Base-by-base conservation (phyloP, 129 eudicot species). In the Chrysanthemum seticuspe region DNA sequence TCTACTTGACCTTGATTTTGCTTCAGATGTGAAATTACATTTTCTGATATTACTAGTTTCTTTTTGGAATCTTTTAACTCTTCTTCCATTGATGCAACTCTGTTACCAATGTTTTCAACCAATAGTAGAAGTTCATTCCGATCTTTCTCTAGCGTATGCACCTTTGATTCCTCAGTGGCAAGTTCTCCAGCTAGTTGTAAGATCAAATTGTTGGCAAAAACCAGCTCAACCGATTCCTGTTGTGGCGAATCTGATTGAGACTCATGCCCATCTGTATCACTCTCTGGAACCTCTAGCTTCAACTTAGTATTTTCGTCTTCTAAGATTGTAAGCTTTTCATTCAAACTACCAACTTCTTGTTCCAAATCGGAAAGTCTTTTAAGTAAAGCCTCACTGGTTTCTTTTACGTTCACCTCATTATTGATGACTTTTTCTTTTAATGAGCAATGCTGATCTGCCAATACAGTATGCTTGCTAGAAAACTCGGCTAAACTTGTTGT, bases 101-200 rank as follows among this genome's bases (percentile, higher is more conserved):
- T 67, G 65, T n/a, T 57, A 72, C 75, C 67, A 62, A 13, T n/a
- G 60, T 78, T 68, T 40, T 25, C 49, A 60, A 83, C 69, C 65
- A 67, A 55, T 55, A 64, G 63, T 61, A 82, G 82, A 44, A 86
- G 79, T 25, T 65, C 83, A 62, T 71, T 80, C 53, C 83, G 83
- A 71, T 84, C 77, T 49, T 60, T 76, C 64, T 82, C 87, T 14
- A 91, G 88, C 74, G 68, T 72, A 45, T 51, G 23, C 66, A 81
- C 85, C 63, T 72, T 88, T 3, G 21, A 62, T 76, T 73, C 86
- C 77, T 91, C 92, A 57, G 48, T 52, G 53, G 79, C 89, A 74
- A 83, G 73, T 40, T 40, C 47, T 40, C 47, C 10, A 40, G 47
- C 10, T 40, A 40, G 10, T 40, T 40, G 10, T 40, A 40, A 1